A percentile compares a stretch with the other conserved stretches of the same genome.
phyloP scores from a whole-genome alignment of 1,284 basidiomycete species.

The Apiotrichum sp. region DNA sequence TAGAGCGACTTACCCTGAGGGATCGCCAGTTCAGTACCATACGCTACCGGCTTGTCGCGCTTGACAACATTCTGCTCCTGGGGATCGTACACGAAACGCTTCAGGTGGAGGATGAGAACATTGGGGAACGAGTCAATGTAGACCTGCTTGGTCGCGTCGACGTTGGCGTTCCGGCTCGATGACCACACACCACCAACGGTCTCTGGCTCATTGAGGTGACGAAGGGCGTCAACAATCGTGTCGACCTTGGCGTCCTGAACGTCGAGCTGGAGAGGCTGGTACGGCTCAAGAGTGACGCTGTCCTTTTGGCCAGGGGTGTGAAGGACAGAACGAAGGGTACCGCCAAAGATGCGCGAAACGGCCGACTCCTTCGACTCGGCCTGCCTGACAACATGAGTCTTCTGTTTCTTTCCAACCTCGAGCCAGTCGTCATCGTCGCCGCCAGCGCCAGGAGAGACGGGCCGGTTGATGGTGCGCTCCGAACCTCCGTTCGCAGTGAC shows the following conservation, averaged over 20 bases:
- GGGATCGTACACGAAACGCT: constrained; percentile 85
- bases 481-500: constrained; percentile 22
- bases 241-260: constrained; percentile 75
- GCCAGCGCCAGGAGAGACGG: constrained; percentile 41
- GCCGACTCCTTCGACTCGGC: constrained; percentile 77
- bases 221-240: constrained; percentile 76
- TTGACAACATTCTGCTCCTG: constrained; percentile 59
- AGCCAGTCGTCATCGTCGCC: constrained; percentile 59
- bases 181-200: constrained; percentile 66
- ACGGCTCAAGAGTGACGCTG: constrained; percentile 85
- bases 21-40: constrained; percentile 71
- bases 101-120: constrained; percentile 84
- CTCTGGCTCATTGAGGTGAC: constrained; percentile 73
- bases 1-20: constrained; percentile 55
- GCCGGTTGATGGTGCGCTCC: constrained; percentile 39
- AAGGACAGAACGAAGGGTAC: constrained; percentile 83
- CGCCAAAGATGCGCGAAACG: constrained; percentile 87
- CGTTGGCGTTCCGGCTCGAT: constrained; percentile 55
- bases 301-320: constrained; percentile 75
- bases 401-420: constrained; percentile 88
- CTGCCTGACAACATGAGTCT: constrained; percentile 71
- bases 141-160: constrained; percentile 82
- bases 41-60: constrained; percentile 73
- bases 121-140: constrained; percentile 80
- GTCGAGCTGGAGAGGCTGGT: constrained; percentile 81